Base-by-base conservation (phyloP, 2,329 filamentous ascomycete genomes). In the Exophiala phaeomuriformis region DNA sequence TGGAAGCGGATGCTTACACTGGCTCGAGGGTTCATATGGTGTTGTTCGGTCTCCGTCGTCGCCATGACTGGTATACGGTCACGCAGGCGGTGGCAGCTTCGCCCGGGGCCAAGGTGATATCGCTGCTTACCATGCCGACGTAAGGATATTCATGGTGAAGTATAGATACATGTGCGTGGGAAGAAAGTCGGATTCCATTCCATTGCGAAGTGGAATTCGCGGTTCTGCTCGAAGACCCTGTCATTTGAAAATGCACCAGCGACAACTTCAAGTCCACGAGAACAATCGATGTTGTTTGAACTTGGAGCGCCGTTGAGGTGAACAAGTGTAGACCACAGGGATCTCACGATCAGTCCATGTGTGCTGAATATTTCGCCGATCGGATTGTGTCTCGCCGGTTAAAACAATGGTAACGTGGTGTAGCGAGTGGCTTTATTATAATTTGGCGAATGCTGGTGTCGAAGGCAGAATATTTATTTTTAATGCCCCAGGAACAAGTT, bases 31-130 rank as follows among this genome's bases (percentile, higher is more conserved):
- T 57, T 55, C 35, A 53, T 29, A 12, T 31, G 4, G 47, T 46
- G 29, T 12, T 49, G 4, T 27, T 36, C 29, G 9, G 28, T 28
- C 6, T 28, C n/a, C 27, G 27, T 12, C 12, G 44, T 10, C 5
- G 49, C 40, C 53, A 52, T 56, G 29, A 36, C 33, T 39, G 41
- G 42, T 36, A 27, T 41, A 12, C 5, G 3, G 5, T n/a, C 28
- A n/a, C 43, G 36, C 27, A 43, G 45, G n/a, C 12, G 27, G 36
- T 47, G 44, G 50, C 50, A 42, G 42, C 27, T 10, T 8, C 36
- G 50, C 50, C 50, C 42, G 2, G 36, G 29, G 32, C 19, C 31
- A 4, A 9, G 7, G 30, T 39, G 78, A 5, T 41, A 27, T 10
- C 12, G 27, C 12, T 31, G 19, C 2, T 29, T 28, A 36, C 12